A percentile compares a stretch with the other conserved stretches of the same genome.
These are phyloP conservation scores for Didymella glomerata DNA, from an alignment of 2,329 filamentous ascomycete species.

Conservation along the genomic window DNA sequence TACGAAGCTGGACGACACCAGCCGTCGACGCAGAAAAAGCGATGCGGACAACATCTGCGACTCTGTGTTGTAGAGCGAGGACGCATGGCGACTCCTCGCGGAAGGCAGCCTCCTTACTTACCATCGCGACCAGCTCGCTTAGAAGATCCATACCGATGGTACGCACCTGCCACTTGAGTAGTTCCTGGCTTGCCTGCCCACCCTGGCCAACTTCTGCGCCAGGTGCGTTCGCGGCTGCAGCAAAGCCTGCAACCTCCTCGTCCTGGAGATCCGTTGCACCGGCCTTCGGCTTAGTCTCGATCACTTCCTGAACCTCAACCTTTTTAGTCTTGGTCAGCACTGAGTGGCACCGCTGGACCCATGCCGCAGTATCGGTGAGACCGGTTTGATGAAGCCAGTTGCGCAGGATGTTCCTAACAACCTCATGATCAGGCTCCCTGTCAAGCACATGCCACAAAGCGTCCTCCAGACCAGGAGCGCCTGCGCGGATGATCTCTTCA, in stretches of 20 bases:
- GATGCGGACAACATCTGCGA: constrained; percentile 94
- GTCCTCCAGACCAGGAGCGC: constrained; percentile 82
- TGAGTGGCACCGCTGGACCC: constrained; percentile 87
- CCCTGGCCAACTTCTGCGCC: constrained; percentile 54
- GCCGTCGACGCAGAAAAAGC: constrained; percentile 97
- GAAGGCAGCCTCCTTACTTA: constrained; percentile 79
- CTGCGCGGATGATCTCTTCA: constrained; percentile 78
- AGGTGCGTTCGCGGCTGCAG: constrained; percentile 70
- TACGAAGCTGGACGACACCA: constrained; percentile 85
- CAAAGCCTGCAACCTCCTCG: constrained; percentile 96
- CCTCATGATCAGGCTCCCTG: constrained; percentile 74
- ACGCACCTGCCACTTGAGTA: constrained; percentile 92
- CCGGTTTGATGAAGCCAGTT: constrained; percentile 96
- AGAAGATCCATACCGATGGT: constrained; percentile 93
- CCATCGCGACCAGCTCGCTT: constrained; percentile 79
- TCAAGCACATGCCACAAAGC: constrained; percentile 92
- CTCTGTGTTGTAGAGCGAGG: constrained; percentile 77
- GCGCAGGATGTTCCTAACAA: constrained; percentile 84
- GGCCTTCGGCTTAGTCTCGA: constrained; percentile 58
- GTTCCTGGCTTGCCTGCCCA: constrained; percentile 72
- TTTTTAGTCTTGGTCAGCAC: constrained; percentile 87
- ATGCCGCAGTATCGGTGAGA: constrained; percentile 78
- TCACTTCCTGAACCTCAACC: constrained; percentile 65
- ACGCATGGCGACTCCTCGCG: constrained; percentile 83
- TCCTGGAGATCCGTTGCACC: constrained; percentile 83